Evolutionary conservation across 2,329 filamentous ascomycete species (phyloP).

Genomic region (Macrophomina tecta): DNA sequence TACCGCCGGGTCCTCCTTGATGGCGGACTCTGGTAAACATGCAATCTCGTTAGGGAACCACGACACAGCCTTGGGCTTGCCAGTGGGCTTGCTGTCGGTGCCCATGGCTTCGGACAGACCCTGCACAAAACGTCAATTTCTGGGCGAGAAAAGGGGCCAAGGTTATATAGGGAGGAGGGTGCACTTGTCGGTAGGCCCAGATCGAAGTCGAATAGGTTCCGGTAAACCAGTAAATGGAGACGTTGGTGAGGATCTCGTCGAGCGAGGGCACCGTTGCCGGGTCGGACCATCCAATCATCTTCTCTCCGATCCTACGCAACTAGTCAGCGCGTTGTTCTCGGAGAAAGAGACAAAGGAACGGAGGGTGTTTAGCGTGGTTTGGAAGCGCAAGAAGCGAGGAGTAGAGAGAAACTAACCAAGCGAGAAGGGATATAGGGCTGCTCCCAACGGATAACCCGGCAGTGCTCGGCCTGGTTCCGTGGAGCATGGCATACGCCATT

Average conservation of each 20-base stretch:
- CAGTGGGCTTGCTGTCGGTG: conserved; percentile 30
- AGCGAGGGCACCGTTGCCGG: conserved; percentile 40
- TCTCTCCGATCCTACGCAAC: conserved; percentile 50
- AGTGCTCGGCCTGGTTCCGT: conserved; percentile 62
- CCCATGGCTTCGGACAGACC: too few species aligned
- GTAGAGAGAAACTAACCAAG: conserved; percentile 47
- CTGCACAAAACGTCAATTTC: neutral
- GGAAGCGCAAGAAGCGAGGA: too few species aligned
- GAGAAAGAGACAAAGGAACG: conserved; percentile 44
- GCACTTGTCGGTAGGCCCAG: conserved; percentile 56
- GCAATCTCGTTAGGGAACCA: conserved; percentile 52
- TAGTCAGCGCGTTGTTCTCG: too few species aligned
- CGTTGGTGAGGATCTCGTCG: conserved; percentile 55
- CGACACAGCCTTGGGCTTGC: conserved; percentile 52
- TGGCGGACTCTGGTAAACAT: conserved; percentile 42
- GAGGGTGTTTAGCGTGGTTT: neutral
- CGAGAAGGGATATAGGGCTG: conserved; percentile 62
- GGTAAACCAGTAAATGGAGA: conserved; percentile 64
- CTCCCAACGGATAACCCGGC: conserved; percentile 61
- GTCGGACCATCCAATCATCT: conserved; percentile 60
- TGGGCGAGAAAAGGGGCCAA: too few species aligned
- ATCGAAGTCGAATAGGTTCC: conserved; percentile 55
- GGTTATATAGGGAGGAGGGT: neutral
- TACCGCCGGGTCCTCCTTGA: conserved; percentile 17
- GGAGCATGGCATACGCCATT: conserved; percentile 58